Evolutionary conservation across 768 basidiomycete genomes (phyloP), one percentile per base, ranked within the genome.

Genomic region (Asterophora lycoperdoides): DNA sequence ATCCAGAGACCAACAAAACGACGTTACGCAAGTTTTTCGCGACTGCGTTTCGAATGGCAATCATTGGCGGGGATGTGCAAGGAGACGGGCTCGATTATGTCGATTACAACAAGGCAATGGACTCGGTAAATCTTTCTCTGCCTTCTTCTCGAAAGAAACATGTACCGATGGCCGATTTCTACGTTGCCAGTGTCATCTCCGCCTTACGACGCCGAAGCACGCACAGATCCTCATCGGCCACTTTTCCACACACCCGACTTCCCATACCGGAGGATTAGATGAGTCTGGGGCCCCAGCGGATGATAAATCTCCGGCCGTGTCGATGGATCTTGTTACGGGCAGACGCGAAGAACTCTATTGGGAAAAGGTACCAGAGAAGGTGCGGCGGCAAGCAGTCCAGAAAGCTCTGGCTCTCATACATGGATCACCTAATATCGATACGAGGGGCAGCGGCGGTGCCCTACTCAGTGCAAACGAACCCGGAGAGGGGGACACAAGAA

Each of bases 1-100:
- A 90, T 51, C 69, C 78, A 2, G 80, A 81, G 48, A 88, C 89
- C 20, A 93, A 90, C 62, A 91, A 90, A 64, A 91, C 90, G 0
- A 84, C 86, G 0, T 70, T 93, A 13, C 83, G 80, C 36, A 62
- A 69, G 2, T 61, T 89, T 5, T 83, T 90, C 51, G 57, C 70
- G 0, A 60, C 59, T 6, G 73, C 78, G 2, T 74, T 81, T 37
- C 34, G 13, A 4, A 35, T 18, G n/a, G 5, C 49, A 2, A 23
- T 51, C 20, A 35, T 30, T 14, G 50, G 35, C 9, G 47, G 48
- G 17, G 45, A 48, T 28, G 13, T 49, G 29, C 15, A 57, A 36
- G 29, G 51, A 20, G 65, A 67, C 6, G 78, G 72, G 1, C 63
- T 92, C 23, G 86, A 91, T 58, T 93, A 93, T 47, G 76, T 91